phyloP scores from a whole-genome alignment of 1,284 basidiomycete genomes.

The Rhizopogon parksii region DNA sequence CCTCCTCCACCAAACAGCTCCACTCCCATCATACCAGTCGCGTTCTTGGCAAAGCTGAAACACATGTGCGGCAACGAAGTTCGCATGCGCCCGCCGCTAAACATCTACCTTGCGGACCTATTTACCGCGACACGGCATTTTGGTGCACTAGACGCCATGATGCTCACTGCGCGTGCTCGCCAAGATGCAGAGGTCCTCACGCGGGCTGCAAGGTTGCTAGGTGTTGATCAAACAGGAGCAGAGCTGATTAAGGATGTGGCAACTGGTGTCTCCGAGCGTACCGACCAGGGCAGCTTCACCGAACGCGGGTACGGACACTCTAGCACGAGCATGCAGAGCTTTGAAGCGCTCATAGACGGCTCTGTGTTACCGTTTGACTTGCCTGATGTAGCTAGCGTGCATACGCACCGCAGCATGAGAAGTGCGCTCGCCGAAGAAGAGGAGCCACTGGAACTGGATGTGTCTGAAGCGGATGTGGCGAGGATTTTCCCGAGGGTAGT shows the following conservation, averaged over 20 bases:
- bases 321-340: constrained; percentile 11
- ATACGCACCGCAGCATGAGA: constrained; percentile 4
- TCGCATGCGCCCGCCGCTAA: constrained; percentile 42
- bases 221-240: constrained; percentile 46
- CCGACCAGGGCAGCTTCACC: constrained; percentile 19
- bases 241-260: constrained; percentile 35
- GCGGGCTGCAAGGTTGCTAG: constrained; percentile 57
- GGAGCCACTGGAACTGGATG: constrained; percentile 38
- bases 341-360: constrained; percentile 19
- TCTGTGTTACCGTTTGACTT: constrained; percentile 6
- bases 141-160: constrained; percentile 58
- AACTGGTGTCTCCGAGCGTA: constrained; percentile 12
- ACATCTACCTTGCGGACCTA: constrained; percentile 63
- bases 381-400: constrained; percentile 8
- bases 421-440: constrained; percentile 10
- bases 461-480: constrained; percentile 66
- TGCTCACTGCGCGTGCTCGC: constrained; percentile 54
- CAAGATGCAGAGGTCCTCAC: constrained; percentile 56
- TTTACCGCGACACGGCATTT: constrained; percentile 69
- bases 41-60: constrained; percentile 32
- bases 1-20: constrained; percentile 12
- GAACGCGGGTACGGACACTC: constrained; percentile 14
- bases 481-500: constrained; percentile 62
- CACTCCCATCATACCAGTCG: constrained; percentile 29
- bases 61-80: constrained; percentile 32